phyloP scores from a whole-genome alignment of 106 monocot species.

The Triglochin maritima region DNA sequence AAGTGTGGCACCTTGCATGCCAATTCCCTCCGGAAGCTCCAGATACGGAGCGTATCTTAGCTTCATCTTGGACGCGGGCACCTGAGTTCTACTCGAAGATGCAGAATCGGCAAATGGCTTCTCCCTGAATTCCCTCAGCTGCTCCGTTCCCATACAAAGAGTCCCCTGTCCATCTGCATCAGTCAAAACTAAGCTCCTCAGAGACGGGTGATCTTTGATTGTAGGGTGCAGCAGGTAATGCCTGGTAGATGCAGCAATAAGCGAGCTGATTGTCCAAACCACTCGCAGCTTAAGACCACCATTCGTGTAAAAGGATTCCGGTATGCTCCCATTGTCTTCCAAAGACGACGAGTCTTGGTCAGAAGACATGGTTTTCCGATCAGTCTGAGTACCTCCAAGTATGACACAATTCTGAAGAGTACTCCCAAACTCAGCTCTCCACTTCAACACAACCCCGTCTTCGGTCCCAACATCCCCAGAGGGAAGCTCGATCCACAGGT shows the following conservation, averaged over 20 bases:
- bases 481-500: conserved; percentile 24
- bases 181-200: conserved; percentile 55
- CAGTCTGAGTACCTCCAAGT: conserved; percentile 44
- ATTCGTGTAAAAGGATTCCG: conserved; percentile 81
- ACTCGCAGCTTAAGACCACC: conserved; percentile 77
- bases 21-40: conserved; percentile 55
- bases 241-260: conserved; percentile 83
- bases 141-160: conserved; percentile 44
- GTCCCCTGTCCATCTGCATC: conserved; percentile 83
- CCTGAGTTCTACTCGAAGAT: conserved; percentile 60
- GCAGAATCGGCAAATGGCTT: conserved; percentile 55
- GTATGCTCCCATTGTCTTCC: conserved; percentile 72
- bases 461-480: conserved; percentile 23
- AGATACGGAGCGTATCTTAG: conserved; percentile 60
- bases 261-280: conserved; percentile 80
- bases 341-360: conserved; percentile 12
- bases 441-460: conserved; percentile 25
- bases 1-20: conserved; percentile 69
- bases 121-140: conserved; percentile 77
- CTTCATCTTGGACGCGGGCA: conserved; percentile 74
- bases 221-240: conserved; percentile 58
- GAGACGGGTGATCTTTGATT: conserved; percentile 66
- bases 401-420: conserved; percentile 27
- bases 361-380: conserved; percentile 19
- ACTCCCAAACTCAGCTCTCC: conserved; percentile 33